phyloP scores from a whole-genome alignment of 2,329 filamentous ascomycete species.

The Epichloe elymi region DNA sequence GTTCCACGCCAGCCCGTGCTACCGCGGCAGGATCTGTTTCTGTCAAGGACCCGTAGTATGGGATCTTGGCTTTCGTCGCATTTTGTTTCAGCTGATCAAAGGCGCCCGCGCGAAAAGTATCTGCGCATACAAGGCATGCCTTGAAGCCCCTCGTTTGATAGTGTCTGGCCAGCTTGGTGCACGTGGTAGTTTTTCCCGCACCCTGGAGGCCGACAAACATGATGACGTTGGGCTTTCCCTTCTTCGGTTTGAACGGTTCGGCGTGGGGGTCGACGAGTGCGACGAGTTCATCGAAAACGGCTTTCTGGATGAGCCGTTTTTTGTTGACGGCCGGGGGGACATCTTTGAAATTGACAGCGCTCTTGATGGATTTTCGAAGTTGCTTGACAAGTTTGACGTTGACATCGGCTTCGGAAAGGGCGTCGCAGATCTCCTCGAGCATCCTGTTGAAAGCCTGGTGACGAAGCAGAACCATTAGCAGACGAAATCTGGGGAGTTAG shows the following conservation, averaged over 20 bases:
- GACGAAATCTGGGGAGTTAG: too few species aligned
- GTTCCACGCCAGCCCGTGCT: constrained; percentile 88
- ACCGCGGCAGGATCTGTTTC: constrained; percentile 93
- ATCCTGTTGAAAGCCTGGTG: constrained; percentile 82
- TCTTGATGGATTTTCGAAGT: constrained; percentile 85
- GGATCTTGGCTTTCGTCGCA: constrained; percentile 96
- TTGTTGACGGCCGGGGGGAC: constrained; percentile 84
- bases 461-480: background rate
- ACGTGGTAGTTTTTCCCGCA: constrained; percentile 95
- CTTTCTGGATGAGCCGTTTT: constrained; percentile 94
- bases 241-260: constrained; percentile 93
- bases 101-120: constrained; percentile 95
- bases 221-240: constrained; percentile 90
- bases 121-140: constrained; percentile 86
- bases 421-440: constrained; percentile 96
- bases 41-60: constrained; percentile 92
- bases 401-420: constrained; percentile 91
- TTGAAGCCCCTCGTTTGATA: constrained; percentile 91
- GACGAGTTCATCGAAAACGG: constrained; percentile 94
- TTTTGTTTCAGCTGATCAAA: constrained; percentile 99
- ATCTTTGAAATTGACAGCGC: constrained; percentile 87
- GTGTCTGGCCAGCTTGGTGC: constrained; percentile 90
- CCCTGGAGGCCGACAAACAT: constrained; percentile 99
- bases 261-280: constrained; percentile 90
- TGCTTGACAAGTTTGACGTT: constrained; percentile 87